Evolutionary conservation across 163 green algal genomes (phyloP).

Genomic region (Scenedesmus sp.): DNA sequence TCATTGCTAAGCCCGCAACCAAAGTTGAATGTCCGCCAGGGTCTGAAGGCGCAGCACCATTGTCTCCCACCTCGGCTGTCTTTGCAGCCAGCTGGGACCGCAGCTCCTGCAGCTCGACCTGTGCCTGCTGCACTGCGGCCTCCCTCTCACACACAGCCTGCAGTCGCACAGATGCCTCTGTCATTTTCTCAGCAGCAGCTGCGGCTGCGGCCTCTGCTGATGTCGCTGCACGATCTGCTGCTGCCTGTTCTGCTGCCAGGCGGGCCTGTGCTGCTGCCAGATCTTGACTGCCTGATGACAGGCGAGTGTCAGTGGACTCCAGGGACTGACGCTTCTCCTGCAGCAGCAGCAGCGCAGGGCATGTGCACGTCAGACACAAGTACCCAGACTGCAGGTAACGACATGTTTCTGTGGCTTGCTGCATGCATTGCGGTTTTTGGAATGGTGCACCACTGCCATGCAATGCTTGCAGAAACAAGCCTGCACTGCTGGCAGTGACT

Average conservation of each 20-base stretch:
- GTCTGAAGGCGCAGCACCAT: neutral
- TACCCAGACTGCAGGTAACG: neutral
- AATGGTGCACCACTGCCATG: neutral
- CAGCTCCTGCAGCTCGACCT: conserved; percentile 32
- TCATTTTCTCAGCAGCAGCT: conserved; percentile 1
- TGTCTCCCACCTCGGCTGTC: conserved; percentile 10
- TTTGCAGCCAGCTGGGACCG: conserved; percentile 30
- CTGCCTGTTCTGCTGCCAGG: conserved; percentile 24
- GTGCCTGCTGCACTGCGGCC: neutral
- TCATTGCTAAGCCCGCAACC: no score
- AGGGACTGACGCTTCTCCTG: conserved; percentile 54
- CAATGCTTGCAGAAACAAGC: neutral
- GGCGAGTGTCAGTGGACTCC: conserved; percentile 44
- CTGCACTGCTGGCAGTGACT: neutral
- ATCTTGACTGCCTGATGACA: conserved; percentile 48
- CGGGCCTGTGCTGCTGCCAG: conserved; percentile 46
- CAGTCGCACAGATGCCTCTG: conserved; percentile 22
- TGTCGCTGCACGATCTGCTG: neutral
- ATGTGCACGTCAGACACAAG: neutral
- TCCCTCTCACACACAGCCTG: conserved; percentile 29
- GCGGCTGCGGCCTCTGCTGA: conserved; percentile 5
- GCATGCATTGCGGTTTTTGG: no score
- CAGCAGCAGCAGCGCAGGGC: neutral
- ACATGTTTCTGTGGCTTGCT: neutral
- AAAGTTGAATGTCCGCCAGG: neutral